Conservation (phyloP, 169 alveolate genomes). For the Eimeria maxima region DNA sequence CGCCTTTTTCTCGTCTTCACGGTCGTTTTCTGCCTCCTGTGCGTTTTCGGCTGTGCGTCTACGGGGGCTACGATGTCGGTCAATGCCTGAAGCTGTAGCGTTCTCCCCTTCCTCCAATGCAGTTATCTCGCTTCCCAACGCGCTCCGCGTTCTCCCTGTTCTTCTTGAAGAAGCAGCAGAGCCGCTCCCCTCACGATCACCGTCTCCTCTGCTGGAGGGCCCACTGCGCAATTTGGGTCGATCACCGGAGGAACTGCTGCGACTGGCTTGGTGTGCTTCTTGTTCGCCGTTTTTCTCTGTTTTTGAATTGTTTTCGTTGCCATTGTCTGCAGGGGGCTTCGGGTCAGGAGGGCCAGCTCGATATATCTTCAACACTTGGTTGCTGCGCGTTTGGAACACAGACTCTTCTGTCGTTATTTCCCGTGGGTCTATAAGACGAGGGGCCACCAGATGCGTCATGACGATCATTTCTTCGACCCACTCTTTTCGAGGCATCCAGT, state of each 20-base stretch:
- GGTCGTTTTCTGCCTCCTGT: background rate
- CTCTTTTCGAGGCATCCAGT: conserved; percentile 32
- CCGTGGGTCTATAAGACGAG: conserved; percentile 54
- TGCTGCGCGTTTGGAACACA: conserved; percentile 62
- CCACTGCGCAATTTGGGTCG: background rate
- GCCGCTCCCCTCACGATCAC: background rate
- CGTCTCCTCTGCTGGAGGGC: background rate
- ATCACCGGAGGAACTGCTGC: background rate
- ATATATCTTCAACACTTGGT: conserved; percentile 29
- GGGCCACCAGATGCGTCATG: conserved; percentile 67
- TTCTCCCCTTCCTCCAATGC: background rate
- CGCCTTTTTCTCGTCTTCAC: background rate
- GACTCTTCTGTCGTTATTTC: conserved; percentile 52
- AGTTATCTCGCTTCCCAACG: background rate
- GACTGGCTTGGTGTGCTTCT: background rate
- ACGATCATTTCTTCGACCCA: conserved; percentile 59
- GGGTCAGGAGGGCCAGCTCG: conserved; percentile 38
- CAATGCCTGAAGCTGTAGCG: background rate
- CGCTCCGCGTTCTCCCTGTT: background rate
- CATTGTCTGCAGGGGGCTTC: background rate
- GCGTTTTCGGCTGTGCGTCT: background rate
- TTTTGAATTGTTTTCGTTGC: background rate
- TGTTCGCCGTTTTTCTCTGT: background rate
- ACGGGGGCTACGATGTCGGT: conserved; percentile 12
- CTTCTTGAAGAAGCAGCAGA: background rate